Percentiles rank a stretch among this genome's conserved stretches.
phyloP scores from a whole-genome alignment of 1,284 basidiomycete species.

The Wallemia ichthyophaga region DNA sequence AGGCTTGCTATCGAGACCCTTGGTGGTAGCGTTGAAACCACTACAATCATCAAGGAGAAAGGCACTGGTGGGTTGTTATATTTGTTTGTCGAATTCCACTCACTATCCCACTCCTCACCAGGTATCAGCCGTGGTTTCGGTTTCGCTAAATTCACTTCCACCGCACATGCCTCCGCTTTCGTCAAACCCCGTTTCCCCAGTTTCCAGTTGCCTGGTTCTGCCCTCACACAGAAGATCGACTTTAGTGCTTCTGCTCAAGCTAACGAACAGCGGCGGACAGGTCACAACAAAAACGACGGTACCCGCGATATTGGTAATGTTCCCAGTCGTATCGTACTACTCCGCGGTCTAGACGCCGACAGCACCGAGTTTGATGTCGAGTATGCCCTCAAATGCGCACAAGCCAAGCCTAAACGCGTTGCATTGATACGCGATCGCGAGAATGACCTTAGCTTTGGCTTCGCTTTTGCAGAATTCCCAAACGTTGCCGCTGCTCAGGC shows the following conservation, averaged over 20 bases:
- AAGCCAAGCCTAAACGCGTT: conserved; percentile 51
- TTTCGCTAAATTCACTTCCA: conserved; percentile 59
- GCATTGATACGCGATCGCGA: conserved; percentile 58
- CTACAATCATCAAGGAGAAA: conserved; percentile 78
- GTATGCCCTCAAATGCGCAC: conserved; percentile 27
- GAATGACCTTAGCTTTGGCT: conserved; percentile 57
- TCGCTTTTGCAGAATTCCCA: conserved; percentile 67
- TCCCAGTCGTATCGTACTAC: conserved; percentile 34
- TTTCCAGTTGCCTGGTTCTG: conserved; percentile 42
- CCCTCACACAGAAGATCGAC: conserved; percentile 60
- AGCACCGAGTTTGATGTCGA: conserved; percentile 28
- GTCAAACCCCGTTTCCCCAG: conserved; percentile 59
- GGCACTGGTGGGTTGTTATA: conserved; percentile 50
- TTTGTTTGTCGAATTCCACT: no score
- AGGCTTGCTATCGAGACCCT: conserved; percentile 37
- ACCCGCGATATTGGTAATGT: conserved; percentile 65
- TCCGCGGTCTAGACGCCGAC: conserved; percentile 59
- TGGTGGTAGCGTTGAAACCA: conserved; percentile 17
- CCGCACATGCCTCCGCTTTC: conserved; percentile 55
- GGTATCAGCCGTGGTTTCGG: conserved; percentile 73
- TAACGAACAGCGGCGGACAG: conserved; percentile 16
- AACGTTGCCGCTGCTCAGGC: conserved; percentile 24
- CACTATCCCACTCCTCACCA: conserved; percentile 21
- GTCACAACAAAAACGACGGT: conserved; percentile 43
- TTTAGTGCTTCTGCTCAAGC: conserved; percentile 24